A percentile compares a stretch with the other conserved stretches of the same genome.
These are phyloP conservation scores for Elaeagnus macrophylla DNA, from an alignment of 306 rosid genomes.

Conservation along the genomic window DNA sequence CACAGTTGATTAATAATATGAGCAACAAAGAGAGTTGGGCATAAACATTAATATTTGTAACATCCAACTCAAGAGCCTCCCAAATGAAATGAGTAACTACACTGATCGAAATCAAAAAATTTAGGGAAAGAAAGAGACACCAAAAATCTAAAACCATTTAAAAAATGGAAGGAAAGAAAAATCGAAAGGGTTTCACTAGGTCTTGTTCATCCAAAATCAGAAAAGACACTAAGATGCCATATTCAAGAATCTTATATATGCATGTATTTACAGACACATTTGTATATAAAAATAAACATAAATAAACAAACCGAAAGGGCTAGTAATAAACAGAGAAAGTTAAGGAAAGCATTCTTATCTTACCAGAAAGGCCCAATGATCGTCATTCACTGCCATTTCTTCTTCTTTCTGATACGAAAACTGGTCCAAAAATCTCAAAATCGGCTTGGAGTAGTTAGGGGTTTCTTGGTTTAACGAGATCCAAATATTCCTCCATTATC, in stretches of 20 bases:
- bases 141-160: no score
- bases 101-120: no score
- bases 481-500: constrained; percentile 15
- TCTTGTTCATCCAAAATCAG: no score
- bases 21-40: no score
- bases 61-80: no score
- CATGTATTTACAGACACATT: not conserved
- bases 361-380: constrained; percentile 81
- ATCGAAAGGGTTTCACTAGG: no score
- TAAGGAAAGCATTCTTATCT: not conserved
- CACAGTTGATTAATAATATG: no score
- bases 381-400: constrained; percentile 19
- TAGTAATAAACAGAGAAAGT: not conserved
- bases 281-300: not conserved
- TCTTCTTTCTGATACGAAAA: constrained; percentile 1
- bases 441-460: not conserved
- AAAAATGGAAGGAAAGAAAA: no score
- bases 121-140: no score
- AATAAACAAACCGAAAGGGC: not conserved
- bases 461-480: constrained; percentile 8
- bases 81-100: no score
- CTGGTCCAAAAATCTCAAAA: not conserved
- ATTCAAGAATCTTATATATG: not conserved
- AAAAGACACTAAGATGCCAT: not conserved
- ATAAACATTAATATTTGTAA: no score